Evolutionary conservation across 106 monocot genomes (phyloP).

Genomic region (Posidonia australis): DNA sequence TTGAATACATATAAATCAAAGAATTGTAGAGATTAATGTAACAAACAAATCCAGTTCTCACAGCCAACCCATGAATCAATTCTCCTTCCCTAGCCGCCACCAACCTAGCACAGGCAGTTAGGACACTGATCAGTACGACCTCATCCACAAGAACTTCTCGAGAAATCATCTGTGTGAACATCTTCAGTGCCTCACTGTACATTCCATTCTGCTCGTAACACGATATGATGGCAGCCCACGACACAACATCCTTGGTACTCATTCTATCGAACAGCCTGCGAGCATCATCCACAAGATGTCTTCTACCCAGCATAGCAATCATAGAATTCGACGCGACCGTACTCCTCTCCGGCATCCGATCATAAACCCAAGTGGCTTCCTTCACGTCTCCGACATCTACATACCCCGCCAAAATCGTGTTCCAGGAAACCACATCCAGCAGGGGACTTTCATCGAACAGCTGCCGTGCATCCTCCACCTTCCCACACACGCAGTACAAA

Average conservation of each 20-base stretch:
- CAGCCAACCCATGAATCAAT: constrained; percentile 41
- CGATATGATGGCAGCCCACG: constrained; percentile 81
- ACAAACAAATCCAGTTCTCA: constrained; percentile 40
- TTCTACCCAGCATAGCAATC: constrained; percentile 52
- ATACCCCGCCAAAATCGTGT: constrained; percentile 62
- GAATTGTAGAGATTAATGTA: constrained; percentile 64
- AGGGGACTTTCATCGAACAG: constrained; percentile 56
- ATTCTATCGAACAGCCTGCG: constrained; percentile 52
- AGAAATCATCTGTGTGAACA: constrained; percentile 43
- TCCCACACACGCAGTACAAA: constrained; percentile 56
- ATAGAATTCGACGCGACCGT: constrained; percentile 62
- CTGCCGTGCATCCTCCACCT: constrained; percentile 33
- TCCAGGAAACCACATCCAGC: constrained; percentile 73
- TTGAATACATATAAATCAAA: constrained; percentile 73
- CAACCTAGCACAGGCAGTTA: constrained; percentile 50
- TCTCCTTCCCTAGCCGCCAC: constrained; percentile 27
- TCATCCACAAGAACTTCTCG: constrained; percentile 45
- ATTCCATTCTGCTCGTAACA: constrained; percentile 66
- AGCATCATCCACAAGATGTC: constrained; percentile 29
- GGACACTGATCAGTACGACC: constrained; percentile 46
- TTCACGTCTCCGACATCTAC: constrained; percentile 45
- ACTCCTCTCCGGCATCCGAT: constrained; percentile 51
- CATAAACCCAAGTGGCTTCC: constrained; percentile 32
- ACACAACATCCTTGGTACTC: constrained; percentile 38
- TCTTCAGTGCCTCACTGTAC: constrained; percentile 44